Evolutionary conservation across 2,329 filamentous ascomycete species (phyloP), one percentile per base, ranked within the genome.

Genomic region (Beauveria scarabaeidicola): DNA sequence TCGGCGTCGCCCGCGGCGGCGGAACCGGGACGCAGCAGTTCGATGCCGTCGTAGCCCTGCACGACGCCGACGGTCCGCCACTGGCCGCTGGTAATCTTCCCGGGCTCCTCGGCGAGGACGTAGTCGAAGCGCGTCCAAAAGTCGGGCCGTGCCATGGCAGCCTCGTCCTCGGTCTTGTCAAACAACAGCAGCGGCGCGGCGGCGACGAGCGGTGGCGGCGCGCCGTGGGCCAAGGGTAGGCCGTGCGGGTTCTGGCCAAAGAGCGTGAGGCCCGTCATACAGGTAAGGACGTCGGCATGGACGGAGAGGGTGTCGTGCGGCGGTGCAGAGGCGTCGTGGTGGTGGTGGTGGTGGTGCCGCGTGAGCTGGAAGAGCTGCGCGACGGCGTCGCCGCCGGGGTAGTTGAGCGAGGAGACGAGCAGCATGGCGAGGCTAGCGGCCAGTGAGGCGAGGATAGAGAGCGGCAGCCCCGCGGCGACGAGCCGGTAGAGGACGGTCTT

Each of bases 341-440:
- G n/a, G n/a, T 62, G 56, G 2, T 36, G 32, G 68, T 15, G n/a
- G n/a, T n/a, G 32, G 11, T 36, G 32, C 13, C 62, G 57, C 53
- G 71, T 63, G 27, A 74, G 65, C 51, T 64, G 62, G 61, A 80
- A 77, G 43, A 88, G 74, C 48, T 79, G 76, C 9, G 73, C 65
- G 23, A 97, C 78, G 2, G 92, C 94, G 61, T 89, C 83, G 23
- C 90, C 94, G 52, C 94, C 94, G 1, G 94, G 94, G 69, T 99
- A 99, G 74, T 97, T 99, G 60, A 95, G 84, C 15, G 89, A 87
- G 0, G 91, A 96, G 61, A 95, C 76, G 29, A 88, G 80, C 2
- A 97, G 84, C 74, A 96, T 84, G 36, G 75, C 80, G 3, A 79
- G 77, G 60, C 87, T 90, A 40, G 82, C 76, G 5, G 77, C 74